Percentiles rank a stretch among this genome's conserved stretches.
phyloP scores from a whole-genome alignment of 2,329 filamentous ascomycete genomes.

The Colletotrichum sp. region DNA sequence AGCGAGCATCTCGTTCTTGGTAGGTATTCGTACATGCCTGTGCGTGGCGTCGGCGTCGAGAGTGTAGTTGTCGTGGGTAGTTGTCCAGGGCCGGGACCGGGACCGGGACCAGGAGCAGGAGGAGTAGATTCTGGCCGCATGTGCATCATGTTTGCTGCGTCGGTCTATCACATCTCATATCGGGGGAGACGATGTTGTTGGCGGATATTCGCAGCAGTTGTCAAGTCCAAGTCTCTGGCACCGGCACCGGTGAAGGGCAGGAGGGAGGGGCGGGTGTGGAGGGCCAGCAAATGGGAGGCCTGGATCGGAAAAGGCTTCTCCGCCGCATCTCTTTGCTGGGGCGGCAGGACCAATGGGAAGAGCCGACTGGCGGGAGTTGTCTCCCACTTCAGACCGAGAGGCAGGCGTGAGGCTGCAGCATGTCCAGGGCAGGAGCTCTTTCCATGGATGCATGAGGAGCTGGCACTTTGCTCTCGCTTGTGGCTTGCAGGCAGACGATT shows the following conservation, averaged over 20 bases:
- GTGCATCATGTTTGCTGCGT: neutral
- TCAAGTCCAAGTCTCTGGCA: constrained; percentile 20
- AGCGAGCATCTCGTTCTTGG: neutral
- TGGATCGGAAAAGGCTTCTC: constrained; percentile 9
- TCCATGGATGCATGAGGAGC: neutral
- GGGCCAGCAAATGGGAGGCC: constrained; percentile 4
- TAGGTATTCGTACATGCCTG: neutral
- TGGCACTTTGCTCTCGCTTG: neutral
- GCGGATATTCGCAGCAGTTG: constrained; percentile 19
- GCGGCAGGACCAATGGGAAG: constrained; percentile 1
- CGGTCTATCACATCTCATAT: constrained; percentile 14
- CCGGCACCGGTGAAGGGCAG: constrained; percentile 17
- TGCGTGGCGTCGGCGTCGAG: neutral
- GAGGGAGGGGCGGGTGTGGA: neutral
- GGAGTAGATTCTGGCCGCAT: neutral
- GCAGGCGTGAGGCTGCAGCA: neutral
- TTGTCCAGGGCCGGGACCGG: neutral
- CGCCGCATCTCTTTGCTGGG: neutral
- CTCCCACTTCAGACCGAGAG: neutral
- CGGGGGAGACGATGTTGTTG: constrained; percentile 9
- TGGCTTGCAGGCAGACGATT: neutral
- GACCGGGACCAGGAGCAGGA: neutral
- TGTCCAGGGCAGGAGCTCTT: neutral
- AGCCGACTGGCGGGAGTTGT: neutral
- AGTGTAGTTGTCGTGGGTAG: neutral